Evolutionary conservation across 75 land plant species (phyloP), one percentile per base, ranked within the genome.

Genomic region (Pinus tabuliformis): DNA sequence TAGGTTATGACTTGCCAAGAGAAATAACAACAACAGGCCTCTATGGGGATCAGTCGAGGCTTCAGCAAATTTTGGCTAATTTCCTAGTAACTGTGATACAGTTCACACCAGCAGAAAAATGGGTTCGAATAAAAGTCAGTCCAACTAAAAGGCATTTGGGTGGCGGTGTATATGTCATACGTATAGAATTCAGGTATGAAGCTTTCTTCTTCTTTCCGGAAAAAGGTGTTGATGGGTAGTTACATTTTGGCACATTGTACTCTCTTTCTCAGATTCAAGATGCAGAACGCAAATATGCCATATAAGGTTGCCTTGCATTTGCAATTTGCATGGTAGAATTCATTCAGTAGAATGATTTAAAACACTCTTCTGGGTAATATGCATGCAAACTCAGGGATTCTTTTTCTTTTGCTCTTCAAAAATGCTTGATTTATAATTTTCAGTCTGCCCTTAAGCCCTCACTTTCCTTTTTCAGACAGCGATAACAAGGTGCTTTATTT

Each of bases 131-230:
- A 39, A 74, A 70, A 33, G 80, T 83, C n/a, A 76, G 42, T 36
- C 54, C 85, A 73, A 72, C 62, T 18, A 89, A 79, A 79, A 88
- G 87, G 58, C 76, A 45, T 14, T 62, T 91, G 57, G 93, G 88
- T 1, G 75, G 72, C 56, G 73, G 87, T 71, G 85, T 91, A 58
- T 89, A 85, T 76, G 81, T 91, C 65, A 83, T 76, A 12, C 81
- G 75, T 77, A 56, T 91, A 54, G 91, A 91, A 37, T 58, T 91
- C 80, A 89, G 93, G 93, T 91, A 84, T 36, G 71, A 20, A 20
- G 20, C 39, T 36, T 66, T 66, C 21, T 3, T 36, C 20, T 42
- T 18, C 9, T 39, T 66, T 20, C 3, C 15, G 39, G 15, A 16
- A 26, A 39, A 63, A 30, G 39, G 2, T 30, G 39, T 63, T 33